Base-by-base conservation (phyloP, 192 early-diverging fungal genomes). In the Pilaira anomala region DNA sequence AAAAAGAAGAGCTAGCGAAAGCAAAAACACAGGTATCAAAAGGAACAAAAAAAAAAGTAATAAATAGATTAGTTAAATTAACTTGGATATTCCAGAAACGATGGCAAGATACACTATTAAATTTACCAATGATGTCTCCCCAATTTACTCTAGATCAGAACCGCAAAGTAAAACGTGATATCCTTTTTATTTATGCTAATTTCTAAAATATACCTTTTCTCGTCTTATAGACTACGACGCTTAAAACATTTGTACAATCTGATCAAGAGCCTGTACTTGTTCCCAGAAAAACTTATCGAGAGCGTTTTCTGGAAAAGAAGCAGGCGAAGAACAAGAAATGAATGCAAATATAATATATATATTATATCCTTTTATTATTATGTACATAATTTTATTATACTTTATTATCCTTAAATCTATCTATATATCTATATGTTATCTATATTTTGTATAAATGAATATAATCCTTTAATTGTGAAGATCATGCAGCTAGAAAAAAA, bases 81-180 rank as follows among this genome's bases (percentile, higher is more conserved):
- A 41, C 36, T 39, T 30, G 14, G 41, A 29, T 48, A 40, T n/a
- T 33, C 18, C 24, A 61, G 59, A 45, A 61, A 61, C 42, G 42
- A 22, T 61, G 59, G 59, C 42, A 48, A 29, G 59, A 45, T 21
- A 48, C 59, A 21, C 48, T 61, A 48, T 61, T 61, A 28, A 61
- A 48, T 61, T 30, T 61, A 33, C 59, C 59, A 13, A 22, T 60
- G 22, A 60, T 44, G 22, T 25, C 59, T 24, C n/a, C 25, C 3
- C 9, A 21, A 52, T 25, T 52, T 19, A 52, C 16, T 5, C 44
- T 18, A 16, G 44, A 46, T 18, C 9, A 46, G 13, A n/a, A 6
- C 5, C 16, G 1, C 44, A 46, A 46, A 19, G 44, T 46, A 46
- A 46, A 46, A 14, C 9, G 2, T 6, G 1, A 36, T 36, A 36